These are phyloP conservation scores for Microcyclosporella mali DNA, from an alignment of 2,329 filamentous ascomycete species.

Conservation along the genomic window DNA sequence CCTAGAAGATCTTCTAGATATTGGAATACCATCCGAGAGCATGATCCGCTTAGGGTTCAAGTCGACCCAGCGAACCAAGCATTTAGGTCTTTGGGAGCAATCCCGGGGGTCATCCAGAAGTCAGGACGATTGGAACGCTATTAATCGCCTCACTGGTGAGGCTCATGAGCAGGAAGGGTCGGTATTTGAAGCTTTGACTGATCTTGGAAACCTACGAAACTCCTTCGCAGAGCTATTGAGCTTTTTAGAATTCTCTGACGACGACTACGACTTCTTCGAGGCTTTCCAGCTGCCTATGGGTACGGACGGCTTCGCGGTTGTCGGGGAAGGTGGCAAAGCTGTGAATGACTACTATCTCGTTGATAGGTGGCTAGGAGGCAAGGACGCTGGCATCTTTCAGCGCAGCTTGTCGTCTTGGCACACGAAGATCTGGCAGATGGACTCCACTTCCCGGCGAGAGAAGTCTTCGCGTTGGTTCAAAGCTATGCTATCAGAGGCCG, in stretches of 20 bases:
- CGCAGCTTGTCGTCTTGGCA: conserved; percentile 25
- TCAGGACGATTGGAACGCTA: conserved; percentile 24
- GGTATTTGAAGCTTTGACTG: neutral
- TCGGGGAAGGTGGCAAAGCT: conserved; percentile 42
- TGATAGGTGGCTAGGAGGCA: conserved; percentile 48
- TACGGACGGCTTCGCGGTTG: conserved; percentile 46
- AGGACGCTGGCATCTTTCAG: conserved; percentile 42
- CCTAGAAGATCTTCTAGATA: conserved; percentile 52
- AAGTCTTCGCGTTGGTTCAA: conserved; percentile 19
- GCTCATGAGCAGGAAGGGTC: neutral
- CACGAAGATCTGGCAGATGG: conserved; percentile 49
- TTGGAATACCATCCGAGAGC: conserved; percentile 40
- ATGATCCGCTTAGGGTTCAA: conserved; percentile 57
- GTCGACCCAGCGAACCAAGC: conserved; percentile 45
- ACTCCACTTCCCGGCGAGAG: conserved; percentile 30
- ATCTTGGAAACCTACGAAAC: neutral
- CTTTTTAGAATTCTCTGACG: conserved; percentile 48
- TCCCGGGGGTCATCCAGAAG: conserved; percentile 30
- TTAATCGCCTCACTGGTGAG: conserved; percentile 10
- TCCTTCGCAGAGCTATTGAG: conserved; percentile 28
- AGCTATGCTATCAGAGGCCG: conserved; percentile 43
- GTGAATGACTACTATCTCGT: conserved; percentile 43
- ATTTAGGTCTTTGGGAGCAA: conserved; percentile 42
- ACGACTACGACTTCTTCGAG: conserved; percentile 48
- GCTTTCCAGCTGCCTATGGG: conserved; percentile 50